These are phyloP conservation scores for Conidiobolus incongruus DNA, from an alignment of 371 early-diverging fungal species.

Conservation along the genomic window DNA sequence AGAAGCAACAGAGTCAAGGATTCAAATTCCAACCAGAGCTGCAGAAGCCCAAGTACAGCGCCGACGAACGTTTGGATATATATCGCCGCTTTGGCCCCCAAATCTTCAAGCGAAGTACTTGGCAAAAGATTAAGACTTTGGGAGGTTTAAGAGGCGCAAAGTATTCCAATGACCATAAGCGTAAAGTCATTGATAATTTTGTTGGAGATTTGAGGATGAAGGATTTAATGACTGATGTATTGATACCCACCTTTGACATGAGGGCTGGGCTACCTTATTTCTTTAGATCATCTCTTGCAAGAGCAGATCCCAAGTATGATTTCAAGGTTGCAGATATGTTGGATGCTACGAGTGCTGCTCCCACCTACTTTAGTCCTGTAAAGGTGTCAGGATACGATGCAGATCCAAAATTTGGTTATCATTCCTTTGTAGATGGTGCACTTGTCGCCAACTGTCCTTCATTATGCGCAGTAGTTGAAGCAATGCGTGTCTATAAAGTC, in stretches of 20 bases:
- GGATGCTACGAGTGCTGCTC: slow-evolving; percentile 5
- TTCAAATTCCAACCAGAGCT: no score
- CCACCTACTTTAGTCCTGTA: slow-evolving; percentile 5
- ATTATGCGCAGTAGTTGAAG: slow-evolving; percentile 2
- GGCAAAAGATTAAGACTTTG: neutral
- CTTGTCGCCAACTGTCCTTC: slow-evolving; percentile 1
- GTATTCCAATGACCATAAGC: neutral
- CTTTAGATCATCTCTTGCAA: neutral
- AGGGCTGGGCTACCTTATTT: slow-evolving; percentile 1
- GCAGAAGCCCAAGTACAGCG: neutral
- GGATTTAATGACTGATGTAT: neutral
- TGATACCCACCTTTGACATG: slow-evolving; percentile 2
- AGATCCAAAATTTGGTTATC: neutral
- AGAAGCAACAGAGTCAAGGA: no score
- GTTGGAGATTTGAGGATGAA: neutral
- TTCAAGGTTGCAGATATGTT: slow-evolving; percentile 2
- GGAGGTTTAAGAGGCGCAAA: neutral
- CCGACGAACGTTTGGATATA: neutral
- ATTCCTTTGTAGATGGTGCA: slow-evolving; percentile 3
- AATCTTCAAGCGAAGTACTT: neutral
- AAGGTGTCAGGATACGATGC: slow-evolving; percentile 1
- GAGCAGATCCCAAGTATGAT: neutral
- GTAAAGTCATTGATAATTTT: neutral
- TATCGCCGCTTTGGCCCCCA: neutral
- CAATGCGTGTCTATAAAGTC: neutral